These are phyloP conservation scores for Fonsecaea erecta DNA, from an alignment of 2,329 filamentous ascomycete species.

Conservation along the genomic window DNA sequence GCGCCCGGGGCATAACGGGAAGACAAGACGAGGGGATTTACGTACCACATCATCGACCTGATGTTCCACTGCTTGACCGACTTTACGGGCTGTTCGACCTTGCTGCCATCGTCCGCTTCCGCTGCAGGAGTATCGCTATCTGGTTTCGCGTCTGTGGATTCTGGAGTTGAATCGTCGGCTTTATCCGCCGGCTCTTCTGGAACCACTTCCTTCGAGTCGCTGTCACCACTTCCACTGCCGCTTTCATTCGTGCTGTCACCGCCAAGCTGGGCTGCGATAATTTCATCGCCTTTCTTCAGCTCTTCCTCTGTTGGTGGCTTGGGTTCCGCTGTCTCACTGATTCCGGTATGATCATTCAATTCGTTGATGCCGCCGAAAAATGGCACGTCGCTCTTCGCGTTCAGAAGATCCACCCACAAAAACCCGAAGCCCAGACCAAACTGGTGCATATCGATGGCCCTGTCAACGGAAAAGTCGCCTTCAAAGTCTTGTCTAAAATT, in stretches of 20 bases:
- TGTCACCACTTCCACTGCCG: neutral
- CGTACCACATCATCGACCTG: slow-evolving; percentile 34
- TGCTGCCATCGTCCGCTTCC: slow-evolving; percentile 31
- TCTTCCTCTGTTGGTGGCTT: slow-evolving; percentile 33
- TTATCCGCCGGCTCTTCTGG: neutral
- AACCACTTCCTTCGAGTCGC: neutral
- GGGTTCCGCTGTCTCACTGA: slow-evolving; percentile 35
- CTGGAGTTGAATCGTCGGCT: neutral
- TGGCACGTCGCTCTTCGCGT: slow-evolving; percentile 30
- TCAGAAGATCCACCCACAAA: slow-evolving; percentile 34
- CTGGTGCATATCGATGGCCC: slow-evolving; percentile 38
- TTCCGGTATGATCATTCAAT: slow-evolving; percentile 30
- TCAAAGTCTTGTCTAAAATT: slow-evolving; percentile 38
- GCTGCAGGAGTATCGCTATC: slow-evolving; percentile 20
- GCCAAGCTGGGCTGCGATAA: slow-evolving; percentile 23
- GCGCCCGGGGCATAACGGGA: no score
- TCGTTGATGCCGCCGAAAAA: slow-evolving; percentile 37
- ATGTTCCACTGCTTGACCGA: slow-evolving; percentile 32
- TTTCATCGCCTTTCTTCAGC: slow-evolving; percentile 29
- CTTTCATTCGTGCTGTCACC: neutral
- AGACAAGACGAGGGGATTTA: neutral
- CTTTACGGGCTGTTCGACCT: slow-evolving; percentile 34
- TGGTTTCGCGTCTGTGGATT: slow-evolving; percentile 5
- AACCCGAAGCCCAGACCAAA: slow-evolving; percentile 38
- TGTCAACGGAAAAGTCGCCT: slow-evolving; percentile 31